Evolutionary conservation across 257 asterid genomes (phyloP), one percentile per base, ranked within the genome.

Genomic region (Nicotiana knightiana): DNA sequence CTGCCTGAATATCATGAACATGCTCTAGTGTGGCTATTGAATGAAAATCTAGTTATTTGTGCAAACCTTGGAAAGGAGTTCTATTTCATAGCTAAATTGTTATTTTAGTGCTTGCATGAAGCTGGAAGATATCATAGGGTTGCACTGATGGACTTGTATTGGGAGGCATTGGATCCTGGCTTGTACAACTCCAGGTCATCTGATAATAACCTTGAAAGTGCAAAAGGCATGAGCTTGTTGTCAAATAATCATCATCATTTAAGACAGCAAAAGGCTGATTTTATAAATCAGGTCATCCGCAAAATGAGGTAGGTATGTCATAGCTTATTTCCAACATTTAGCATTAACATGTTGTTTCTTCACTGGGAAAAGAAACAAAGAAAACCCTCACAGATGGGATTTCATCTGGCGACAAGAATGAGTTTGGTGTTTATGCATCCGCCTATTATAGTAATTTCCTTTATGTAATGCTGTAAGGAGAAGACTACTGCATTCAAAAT

Each of bases 71-170:
- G 54, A 67, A 16, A 54, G 16, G 16, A 16, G 32, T 67, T 84
- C 63, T 71, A 54, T 76, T 37, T 75, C 68, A 55, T 91, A 87
- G 88, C 66, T 16, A 75, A 75, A 51, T 51, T 67, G 64, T 61
- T 64, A 30, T 58, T 65, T 66, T 81, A 95, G 99, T 93, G 97
- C 85, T 84, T 96, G 82, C 82, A 88, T 82, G 98, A 94, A 92
- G 97, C 91, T 85, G 95, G 92, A 86, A 94, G 87, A 87, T 86
- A 81, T 82, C 86, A 84, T 79, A 90, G 90, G 85, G 84, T 89
- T 80, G 82, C 92, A 68, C 87, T 96, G 83, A 84, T 94, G 77
- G 97, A 96, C 86, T 54, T 94, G 79, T 93, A 88, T 88, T 90
- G 95, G 80, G 97, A 93, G 89, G 84, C 87, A 85, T 89, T 94